Base-by-base conservation (phyloP, 306 rosid species). In the Medicago ruthenica region DNA sequence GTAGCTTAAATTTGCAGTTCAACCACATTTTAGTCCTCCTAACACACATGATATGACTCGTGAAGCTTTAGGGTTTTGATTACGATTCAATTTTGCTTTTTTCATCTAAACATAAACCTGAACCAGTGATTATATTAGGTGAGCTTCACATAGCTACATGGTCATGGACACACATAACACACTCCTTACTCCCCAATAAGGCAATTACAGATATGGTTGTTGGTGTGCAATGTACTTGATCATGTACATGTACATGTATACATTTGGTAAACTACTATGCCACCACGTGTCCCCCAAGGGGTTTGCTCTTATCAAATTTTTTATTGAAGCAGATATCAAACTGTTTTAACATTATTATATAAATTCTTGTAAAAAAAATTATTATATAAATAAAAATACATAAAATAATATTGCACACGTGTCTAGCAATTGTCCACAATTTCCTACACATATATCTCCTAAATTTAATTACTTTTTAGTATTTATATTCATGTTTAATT, bases 271-370 rank as follows among this genome's bases (percentile, higher is more conserved):
- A 50, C 12, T 72, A n/a, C 1, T 51, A n/a, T 74, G 1, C 15
- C 48, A 27, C 79, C 81, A 53, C 71, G 67, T 73, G 78, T 69
- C 72, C 47, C 76, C 9, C 7, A 11, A 24, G 7, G 0, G 7
- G 1, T 9, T 64, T 59, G 14, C 16, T 73, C 77, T 61, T 67
- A 68, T 71, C 84, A 47, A 9, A 2, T 37, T 12, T 58, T 50
- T 27, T 3, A 0, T 31, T n/a, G n/a, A n/a, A n/a, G n/a, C n/a
- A n/a, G n/a, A n/a, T n/a, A n/a, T n/a, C n/a, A n/a, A n/a, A n/a
- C n/a, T n/a, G n/a, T n/a, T n/a, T n/a, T n/a, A n/a, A 31, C 3
- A 5, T 31, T 31, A 31, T 31, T 24, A 24, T 24, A 24, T 24
- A 3, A 24, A 2, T 2, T 27, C 3, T 27, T 27, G n/a, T n/a